phyloP scores from a whole-genome alignment of 176 grass and related monocot species.

The Lolium multiflorum region DNA sequence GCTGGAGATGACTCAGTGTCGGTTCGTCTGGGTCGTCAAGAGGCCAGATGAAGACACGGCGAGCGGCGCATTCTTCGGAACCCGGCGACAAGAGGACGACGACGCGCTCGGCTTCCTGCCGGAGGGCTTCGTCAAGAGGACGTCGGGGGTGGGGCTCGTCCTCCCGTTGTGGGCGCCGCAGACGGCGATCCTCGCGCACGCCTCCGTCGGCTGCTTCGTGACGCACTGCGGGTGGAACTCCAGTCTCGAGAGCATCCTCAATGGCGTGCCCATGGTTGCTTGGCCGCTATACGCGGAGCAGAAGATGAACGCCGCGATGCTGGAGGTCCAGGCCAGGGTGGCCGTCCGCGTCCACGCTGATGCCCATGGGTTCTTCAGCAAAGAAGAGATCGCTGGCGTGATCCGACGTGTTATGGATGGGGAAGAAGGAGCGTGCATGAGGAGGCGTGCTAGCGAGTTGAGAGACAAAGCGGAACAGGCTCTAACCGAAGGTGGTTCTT shows the following conservation, averaged over 20 bases:
- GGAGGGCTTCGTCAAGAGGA: constrained; percentile 49
- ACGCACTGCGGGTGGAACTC: constrained; percentile 92
- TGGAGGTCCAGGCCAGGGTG: constrained; percentile 39
- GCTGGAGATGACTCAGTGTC: constrained; percentile 46
- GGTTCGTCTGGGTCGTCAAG: constrained; percentile 70
- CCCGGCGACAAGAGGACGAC: neutral
- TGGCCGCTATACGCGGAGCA: constrained; percentile 74
- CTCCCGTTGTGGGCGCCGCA: constrained; percentile 40
- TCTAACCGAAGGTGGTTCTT: neutral
- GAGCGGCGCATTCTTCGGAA: constrained; percentile 28
- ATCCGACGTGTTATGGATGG: constrained; percentile 50
- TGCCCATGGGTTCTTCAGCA: neutral
- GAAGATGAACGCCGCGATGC: constrained; percentile 63
- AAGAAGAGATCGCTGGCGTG: constrained; percentile 43
- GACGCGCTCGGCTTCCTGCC: constrained; percentile 42
- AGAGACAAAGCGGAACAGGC: constrained; percentile 18
- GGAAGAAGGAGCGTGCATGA: constrained; percentile 40
- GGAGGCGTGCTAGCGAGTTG: constrained; percentile 31
- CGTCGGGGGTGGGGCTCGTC: constrained; percentile 25
- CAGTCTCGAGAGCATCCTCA: constrained; percentile 30
- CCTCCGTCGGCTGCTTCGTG: constrained; percentile 37
- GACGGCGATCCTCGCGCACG: constrained; percentile 48
- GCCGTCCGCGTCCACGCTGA: constrained; percentile 20
- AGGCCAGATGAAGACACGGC: constrained; percentile 34
- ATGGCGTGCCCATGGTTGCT: constrained; percentile 62